Base-by-base conservation (phyloP, 768 basidiomycete species). In the Tylopilus subfusipes region DNA sequence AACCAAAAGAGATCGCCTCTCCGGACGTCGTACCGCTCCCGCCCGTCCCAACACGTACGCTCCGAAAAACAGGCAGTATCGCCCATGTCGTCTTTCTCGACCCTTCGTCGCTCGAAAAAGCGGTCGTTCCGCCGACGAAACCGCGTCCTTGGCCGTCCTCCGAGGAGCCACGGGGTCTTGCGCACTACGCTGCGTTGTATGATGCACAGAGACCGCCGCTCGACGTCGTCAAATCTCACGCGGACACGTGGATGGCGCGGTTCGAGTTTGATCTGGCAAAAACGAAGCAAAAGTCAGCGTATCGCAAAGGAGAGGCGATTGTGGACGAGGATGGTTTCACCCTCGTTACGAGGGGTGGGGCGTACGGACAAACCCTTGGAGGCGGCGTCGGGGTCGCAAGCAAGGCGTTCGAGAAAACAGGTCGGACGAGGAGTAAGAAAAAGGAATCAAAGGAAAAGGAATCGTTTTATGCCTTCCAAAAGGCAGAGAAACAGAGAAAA, bases 261-360 rank as follows among this genome's bases (percentile, higher is more conserved):
- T 93, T 83, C 75, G 94, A 96, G 63, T 83, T 84, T 66, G 62
- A 69, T 47, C 46, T 61, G 13, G 80, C 82, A 27, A 83, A 82
- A 69, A 73, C 73, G 58, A 84, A 78, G 66, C 82, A 81, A 59
- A 78, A 80, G 65, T 81, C 83, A 22, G 78, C 82, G 65, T 90
- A 88, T 64, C 79, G 75, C 60, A 90, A 91, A 66, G 90, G 91
- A 21, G 92, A 93, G 63, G 92, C 89, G 7, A 78, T 96, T 52
- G 89, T 96, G 40, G 94, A 98, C 68, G 93, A 90, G 55, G 94
- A 98, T 57, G 94, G 94, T 3, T 98, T 96, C 69, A 96, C 93
- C 12, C 81, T 98, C 13, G 94, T 98, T 33, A 90, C 87, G n/a
- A 80, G 94, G 34, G 91, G 93, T 5, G 94, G 94, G 13, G 86